These are phyloP conservation scores for Globisporangium orthogonon DNA, from an alignment of 352 stramenopile genomes.

Conservation along the genomic window DNA sequence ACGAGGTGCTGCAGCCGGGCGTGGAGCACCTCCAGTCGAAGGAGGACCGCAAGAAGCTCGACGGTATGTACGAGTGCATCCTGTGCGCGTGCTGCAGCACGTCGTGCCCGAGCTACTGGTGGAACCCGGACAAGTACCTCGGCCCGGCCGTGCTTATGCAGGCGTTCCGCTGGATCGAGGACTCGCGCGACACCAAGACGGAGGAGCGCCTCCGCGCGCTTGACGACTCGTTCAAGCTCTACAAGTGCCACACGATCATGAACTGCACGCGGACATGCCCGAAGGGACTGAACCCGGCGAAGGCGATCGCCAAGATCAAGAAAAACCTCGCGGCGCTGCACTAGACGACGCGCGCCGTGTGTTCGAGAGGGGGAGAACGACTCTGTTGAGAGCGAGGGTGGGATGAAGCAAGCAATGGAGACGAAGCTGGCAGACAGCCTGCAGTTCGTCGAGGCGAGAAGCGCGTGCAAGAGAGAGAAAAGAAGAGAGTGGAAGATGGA, in stretches of 20 bases:
- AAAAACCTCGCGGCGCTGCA: slow-evolving; percentile 87
- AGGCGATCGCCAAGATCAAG: slow-evolving; percentile 99
- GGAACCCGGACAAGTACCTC: slow-evolving; percentile 96
- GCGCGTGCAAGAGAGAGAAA: background rate
- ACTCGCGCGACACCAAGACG: slow-evolving; percentile 97
- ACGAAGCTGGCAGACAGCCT: no score
- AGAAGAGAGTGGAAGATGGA: background rate
- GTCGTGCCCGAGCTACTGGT: slow-evolving; percentile 99
- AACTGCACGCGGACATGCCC: slow-evolving; percentile 99
- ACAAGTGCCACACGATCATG: slow-evolving; percentile 99
- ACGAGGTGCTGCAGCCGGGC: slow-evolving; percentile 83
- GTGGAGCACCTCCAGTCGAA: slow-evolving; percentile 87
- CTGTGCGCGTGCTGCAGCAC: slow-evolving; percentile 99
- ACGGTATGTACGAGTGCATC: slow-evolving; percentile 99
- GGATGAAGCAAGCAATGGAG: background rate
- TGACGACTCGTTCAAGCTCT: slow-evolving; percentile 99
- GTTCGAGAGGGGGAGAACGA: background rate
- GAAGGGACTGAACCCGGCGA: slow-evolving; percentile 99
- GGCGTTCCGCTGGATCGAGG: slow-evolving; percentile 98
- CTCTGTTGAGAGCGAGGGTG: background rate
- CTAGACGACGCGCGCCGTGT: slow-evolving; percentile 19
- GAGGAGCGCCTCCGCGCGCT: slow-evolving; percentile 93
- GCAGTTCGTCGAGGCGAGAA: background rate
- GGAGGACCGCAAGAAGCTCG: slow-evolving; percentile 98
- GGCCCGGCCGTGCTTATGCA: slow-evolving; percentile 91